These are phyloP conservation scores for Colletotrichum chrysophilum DNA, from an alignment of 2,329 filamentous ascomycete genomes.

Conservation along the genomic window DNA sequence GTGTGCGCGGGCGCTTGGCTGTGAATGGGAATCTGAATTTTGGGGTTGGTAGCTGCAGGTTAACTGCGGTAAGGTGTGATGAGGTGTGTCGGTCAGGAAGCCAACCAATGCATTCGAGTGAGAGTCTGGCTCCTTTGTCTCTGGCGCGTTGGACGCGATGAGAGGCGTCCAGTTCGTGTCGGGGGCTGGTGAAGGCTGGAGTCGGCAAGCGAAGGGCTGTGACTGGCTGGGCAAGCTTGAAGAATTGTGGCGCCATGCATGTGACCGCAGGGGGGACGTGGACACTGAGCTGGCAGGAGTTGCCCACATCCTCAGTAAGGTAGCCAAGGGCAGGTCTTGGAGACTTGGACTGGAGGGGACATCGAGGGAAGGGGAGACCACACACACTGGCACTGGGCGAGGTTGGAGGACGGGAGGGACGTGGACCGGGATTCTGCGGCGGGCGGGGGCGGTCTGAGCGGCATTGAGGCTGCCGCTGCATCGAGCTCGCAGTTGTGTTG, in stretches of 20 bases:
- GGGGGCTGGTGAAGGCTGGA: conserved; percentile 17
- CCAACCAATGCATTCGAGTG: conserved; percentile 13
- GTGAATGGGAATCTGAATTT: neutral
- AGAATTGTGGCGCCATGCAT: conserved; percentile 20
- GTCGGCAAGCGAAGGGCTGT: neutral
- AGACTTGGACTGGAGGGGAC: neutral
- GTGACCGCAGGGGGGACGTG: conserved; percentile 16
- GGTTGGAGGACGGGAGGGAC: neutral
- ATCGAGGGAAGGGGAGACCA: neutral
- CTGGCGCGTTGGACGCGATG: conserved; percentile 19
- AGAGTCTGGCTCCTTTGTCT: conserved; percentile 5
- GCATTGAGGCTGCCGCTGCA: neutral
- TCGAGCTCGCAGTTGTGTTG: neutral
- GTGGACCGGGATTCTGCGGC: neutral
- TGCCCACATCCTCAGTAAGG: neutral
- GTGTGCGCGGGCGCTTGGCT: neutral
- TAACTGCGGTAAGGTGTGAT: neutral
- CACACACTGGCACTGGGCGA: too few relatives aligned
- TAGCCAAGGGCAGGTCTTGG: neutral
- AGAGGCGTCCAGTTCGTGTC: neutral
- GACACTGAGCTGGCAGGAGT: neutral
- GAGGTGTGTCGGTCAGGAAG: conserved; percentile 13
- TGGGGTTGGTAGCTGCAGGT: conserved; percentile 6
- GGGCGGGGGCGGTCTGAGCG: conserved; percentile 11
- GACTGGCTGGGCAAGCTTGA: neutral